Evolutionary conservation across 176 grass and related monocot species (phyloP).

Genomic region (Bonia amplexicaulis): DNA sequence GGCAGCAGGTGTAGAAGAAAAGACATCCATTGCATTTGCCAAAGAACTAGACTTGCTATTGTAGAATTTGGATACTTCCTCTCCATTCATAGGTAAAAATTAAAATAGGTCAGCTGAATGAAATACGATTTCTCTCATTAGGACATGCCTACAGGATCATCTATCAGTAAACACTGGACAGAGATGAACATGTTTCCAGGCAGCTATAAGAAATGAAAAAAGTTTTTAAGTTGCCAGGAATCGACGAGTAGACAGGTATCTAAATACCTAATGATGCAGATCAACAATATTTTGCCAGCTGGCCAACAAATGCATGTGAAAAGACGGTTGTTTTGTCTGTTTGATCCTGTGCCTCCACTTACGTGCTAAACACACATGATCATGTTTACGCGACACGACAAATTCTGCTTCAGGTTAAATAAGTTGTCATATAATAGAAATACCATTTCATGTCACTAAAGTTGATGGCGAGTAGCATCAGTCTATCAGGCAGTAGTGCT

Average conservation of each 20-base stretch:
- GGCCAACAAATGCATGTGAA: background rate
- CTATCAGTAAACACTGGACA: background rate
- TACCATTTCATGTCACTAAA: background rate
- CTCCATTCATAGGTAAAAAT: constrained; percentile 32
- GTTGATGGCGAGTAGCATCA: background rate
- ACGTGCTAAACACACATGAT: background rate
- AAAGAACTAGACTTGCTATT: constrained; percentile 42
- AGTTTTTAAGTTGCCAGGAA: background rate
- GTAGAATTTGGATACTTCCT: constrained; percentile 39
- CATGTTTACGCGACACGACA: background rate
- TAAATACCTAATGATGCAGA: background rate
- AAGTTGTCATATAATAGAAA: background rate
- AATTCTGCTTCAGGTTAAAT: background rate
- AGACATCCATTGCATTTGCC: background rate
- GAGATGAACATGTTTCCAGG: background rate
- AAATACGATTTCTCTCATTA: background rate
- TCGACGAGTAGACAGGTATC: background rate
- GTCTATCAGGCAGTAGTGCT: background rate
- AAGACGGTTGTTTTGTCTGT: background rate
- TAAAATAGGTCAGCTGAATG: background rate
- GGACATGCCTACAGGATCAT: background rate
- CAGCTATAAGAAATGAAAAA: background rate
- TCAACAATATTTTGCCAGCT: background rate
- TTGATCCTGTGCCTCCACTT: background rate
- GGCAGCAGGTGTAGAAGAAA: constrained; percentile 8